Evolutionary conservation across 129 eudicot species (phyloP), one percentile per base, ranked within the genome.

Genomic region (Lactuca sativa): DNA sequence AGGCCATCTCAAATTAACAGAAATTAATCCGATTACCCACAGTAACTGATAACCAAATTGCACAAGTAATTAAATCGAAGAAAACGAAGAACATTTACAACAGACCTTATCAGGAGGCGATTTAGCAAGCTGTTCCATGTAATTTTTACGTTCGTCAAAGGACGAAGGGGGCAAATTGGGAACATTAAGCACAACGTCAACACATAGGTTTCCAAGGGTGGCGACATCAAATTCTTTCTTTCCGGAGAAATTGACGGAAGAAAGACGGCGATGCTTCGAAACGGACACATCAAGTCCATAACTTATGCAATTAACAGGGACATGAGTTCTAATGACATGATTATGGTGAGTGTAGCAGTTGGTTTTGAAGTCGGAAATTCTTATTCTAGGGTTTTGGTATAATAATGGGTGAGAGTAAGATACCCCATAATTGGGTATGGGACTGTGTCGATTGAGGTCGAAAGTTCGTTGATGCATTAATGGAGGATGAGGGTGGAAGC

Each of bases 21-120:
- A 25, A 25, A 25, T 25, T 25, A 25, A 6, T 40, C 38, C 5
- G 38, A 36, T 36, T 36, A 36, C 4, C 38, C 38, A 6, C 68
- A 9, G 9, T 16, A 41, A 62, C 68, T 44, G 2, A 64, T n/a
- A 52, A 49, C n/a, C 41, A 9, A 30, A 65, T 25, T 47, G 37
- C 43, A 48, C 25, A 12, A 47, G 48, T 49, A 52, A 60, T 10
- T 44, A 47, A 60, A 37, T 52, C 12, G 59, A 53, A 9, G 13
- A 55, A 7, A 47, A 53, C 1, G 3, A 68, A 40, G 4, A 61
- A 10, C 7, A 13, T 49, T 32, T 10, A 67, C 17, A 4, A 54
- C 13, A 53, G 14, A 92, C 97, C 95, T 93, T 85, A 77, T 89
- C 92, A 9, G 98, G 98, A 53, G 96, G 95, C 12, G 95, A 85